These are phyloP conservation scores for Mrakia blollopis DNA, from an alignment of 768 basidiomycete genomes.

Conservation along the genomic window DNA sequence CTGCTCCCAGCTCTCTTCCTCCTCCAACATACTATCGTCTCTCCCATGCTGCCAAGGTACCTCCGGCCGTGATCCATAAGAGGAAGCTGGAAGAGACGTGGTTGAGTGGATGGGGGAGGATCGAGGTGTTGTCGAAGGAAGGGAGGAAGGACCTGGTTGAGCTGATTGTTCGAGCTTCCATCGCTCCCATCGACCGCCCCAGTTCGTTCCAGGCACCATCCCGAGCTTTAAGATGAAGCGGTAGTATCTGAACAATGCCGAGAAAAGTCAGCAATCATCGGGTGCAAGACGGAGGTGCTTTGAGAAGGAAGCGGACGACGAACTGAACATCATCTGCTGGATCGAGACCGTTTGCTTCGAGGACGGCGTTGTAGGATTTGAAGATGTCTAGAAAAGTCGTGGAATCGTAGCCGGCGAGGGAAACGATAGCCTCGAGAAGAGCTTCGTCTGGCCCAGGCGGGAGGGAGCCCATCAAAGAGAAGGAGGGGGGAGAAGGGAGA, in stretches of 20 bases:
- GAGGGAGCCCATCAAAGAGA: not conserved
- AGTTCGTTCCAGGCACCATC: constrained; percentile 69
- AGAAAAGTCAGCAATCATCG: not conserved
- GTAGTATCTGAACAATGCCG: constrained; percentile 51
- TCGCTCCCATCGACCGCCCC: constrained; percentile 72
- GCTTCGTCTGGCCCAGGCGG: not conserved
- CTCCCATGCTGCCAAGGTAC: not conserved
- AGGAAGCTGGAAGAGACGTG: not conserved
- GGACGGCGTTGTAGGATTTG: constrained; percentile 75
- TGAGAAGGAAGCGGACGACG: not conserved
- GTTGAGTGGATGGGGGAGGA: constrained; percentile 35
- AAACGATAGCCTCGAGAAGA: constrained; percentile 62
- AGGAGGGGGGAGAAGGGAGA: not conserved
- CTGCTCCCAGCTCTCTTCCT: constrained; percentile 4
- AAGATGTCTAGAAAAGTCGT: constrained; percentile 75
- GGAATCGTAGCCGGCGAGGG: constrained; percentile 60
- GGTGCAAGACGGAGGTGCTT: not conserved
- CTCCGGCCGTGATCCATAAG: not conserved
- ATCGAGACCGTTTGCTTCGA: constrained; percentile 69
- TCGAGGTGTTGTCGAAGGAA: constrained; percentile 46
- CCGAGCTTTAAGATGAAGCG: constrained; percentile 76
- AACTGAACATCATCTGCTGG: constrained; percentile 60
- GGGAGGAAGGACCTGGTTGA: constrained; percentile 22
- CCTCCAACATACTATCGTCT: not conserved
- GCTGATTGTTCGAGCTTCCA: constrained; percentile 24